phyloP scores from a whole-genome alignment of 1,284 basidiomycete species.

The Rhodotorula sp. region DNA sequence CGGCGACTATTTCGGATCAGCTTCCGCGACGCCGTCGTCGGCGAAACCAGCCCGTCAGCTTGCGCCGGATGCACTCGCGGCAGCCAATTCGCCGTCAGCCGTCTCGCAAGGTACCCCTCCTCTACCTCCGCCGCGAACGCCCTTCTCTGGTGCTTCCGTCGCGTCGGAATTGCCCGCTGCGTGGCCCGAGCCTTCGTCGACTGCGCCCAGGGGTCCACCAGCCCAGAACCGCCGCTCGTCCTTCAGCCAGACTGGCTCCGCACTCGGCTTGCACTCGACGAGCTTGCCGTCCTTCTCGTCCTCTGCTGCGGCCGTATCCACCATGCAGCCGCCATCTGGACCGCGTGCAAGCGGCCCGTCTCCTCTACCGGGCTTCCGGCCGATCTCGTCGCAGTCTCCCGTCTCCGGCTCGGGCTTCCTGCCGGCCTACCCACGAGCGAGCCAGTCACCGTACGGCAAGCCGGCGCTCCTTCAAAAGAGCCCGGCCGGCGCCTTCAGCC shows the following conservation, averaged over 20 bases:
- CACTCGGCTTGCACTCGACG: slow-evolving; percentile 25
- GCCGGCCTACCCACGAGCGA: background rate
- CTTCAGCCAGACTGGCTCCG: slow-evolving; percentile 12
- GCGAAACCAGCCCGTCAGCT: background rate
- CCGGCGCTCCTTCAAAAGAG: background rate
- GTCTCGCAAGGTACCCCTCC: background rate
- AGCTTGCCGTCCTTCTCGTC: background rate
- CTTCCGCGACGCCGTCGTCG: background rate
- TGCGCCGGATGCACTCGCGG: background rate
- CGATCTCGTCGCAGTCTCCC: background rate
- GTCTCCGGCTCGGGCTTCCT: no score
- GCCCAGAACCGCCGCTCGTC: background rate
- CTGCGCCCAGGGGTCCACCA: background rate
- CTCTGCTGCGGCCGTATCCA: background rate
- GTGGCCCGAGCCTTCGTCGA: background rate
- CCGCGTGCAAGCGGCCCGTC: background rate
- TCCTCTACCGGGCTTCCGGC: slow-evolving; percentile 5
- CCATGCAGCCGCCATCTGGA: background rate
- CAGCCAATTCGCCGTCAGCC: background rate
- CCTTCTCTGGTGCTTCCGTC: background rate
- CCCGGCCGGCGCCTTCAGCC: background rate
- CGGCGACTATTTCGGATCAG: slow-evolving; percentile 37
- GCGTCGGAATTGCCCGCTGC: background rate
- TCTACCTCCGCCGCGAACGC: background rate
- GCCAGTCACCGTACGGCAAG: background rate